Base-by-base conservation (phyloP, 371 early-diverging fungal genomes). In the Rhizopus stolonifer region DNA sequence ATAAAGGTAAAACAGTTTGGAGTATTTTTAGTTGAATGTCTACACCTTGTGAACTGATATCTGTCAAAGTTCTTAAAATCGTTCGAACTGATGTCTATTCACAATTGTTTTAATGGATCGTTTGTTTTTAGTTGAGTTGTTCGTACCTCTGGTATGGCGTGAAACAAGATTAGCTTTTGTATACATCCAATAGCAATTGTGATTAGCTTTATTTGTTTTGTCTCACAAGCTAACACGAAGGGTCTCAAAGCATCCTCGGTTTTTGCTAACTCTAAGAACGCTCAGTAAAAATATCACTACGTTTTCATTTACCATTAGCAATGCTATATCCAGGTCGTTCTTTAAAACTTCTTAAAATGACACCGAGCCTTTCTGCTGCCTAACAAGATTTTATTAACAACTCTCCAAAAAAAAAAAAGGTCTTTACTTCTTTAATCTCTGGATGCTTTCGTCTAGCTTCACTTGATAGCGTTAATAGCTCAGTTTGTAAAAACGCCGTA, bases 1-100 rank as follows among this genome's bases (percentile, higher is more conserved):
- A 71, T 11, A 98, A 72, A 4, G 97, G 95, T 29, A 96, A 65
- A 9, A 96, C 81, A 4, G 90, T 92, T 65, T 98, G 99, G 25
- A 98, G 70, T 18, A 94, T 84, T 59, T 95, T 95, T 43, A 98
- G 77, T 61, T 98, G 98, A 29, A 95, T 83, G 18, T 95, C 98
- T 2, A 88, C 80, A 10, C 90, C 90, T 43, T 81, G 80, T 1
- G 71, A 65, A 39, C 86, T 79, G 23, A 90, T 84, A 47, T 91
- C 87, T 15, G 80, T 84, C 45, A 95, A 75, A 8, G 88, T 84
- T 34, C 82, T 72, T 21, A 97, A 57, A 11, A 93, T 78, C 0
- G 77, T 77, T 36, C 82, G 62, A 17, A 92, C 81, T 1, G 91
- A 84, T 11, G 80, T 72, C 87, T 88, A 64, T 34, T 13, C 2